Evolutionary conservation across 129 eudicot genomes (phyloP), one percentile per base, ranked within the genome.

Genomic region (Deinandra increscens): DNA sequence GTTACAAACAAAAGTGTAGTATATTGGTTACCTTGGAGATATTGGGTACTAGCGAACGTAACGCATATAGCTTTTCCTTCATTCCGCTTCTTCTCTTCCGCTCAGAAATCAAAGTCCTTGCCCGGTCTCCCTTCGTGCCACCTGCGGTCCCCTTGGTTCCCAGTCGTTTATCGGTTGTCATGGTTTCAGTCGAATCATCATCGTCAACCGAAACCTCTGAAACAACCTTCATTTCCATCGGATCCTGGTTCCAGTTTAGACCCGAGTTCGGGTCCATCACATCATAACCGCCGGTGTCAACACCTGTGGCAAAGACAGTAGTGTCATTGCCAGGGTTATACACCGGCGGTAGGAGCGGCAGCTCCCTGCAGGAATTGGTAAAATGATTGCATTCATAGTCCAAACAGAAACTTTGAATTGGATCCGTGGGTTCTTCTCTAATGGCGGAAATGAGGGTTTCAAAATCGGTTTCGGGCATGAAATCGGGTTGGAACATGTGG

Each of bases 51-150:
- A 90, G 81, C 7, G 97, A 75, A 44, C 97, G 89, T 68, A 90
- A 72, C 0, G 85, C 86, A 37, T 84, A 90, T 37, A 90, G 87
- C 75, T 90, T 90, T 69, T 90, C 97, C 89, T 90, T 90, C 97
- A 90, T 90, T 42, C 95, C 64, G 23, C 89, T 79, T 79, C 97
- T 83, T 48, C 97, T 85, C 82, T 75, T 81, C 60, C 95, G 68
- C 72, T 90, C 97, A 0, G 95, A 85, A 45, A 85, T 74, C 72
- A 90, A 75, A 56, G 95, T 90, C 71, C 84, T 83, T 50, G 97
- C 66, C 42, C 91, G 78, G 63, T 90, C 97, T 9, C 66, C 72
- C 73, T 83, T 87, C 0, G 69, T 39, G 6, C 62, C 66, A 45
- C 67, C 59, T 46, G 54, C 59, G 42, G 61, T 81, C 69, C 54